These are phyloP conservation scores for Gentiana dahurica DNA, from an alignment of 257 asterid genomes.

Conservation along the genomic window DNA sequence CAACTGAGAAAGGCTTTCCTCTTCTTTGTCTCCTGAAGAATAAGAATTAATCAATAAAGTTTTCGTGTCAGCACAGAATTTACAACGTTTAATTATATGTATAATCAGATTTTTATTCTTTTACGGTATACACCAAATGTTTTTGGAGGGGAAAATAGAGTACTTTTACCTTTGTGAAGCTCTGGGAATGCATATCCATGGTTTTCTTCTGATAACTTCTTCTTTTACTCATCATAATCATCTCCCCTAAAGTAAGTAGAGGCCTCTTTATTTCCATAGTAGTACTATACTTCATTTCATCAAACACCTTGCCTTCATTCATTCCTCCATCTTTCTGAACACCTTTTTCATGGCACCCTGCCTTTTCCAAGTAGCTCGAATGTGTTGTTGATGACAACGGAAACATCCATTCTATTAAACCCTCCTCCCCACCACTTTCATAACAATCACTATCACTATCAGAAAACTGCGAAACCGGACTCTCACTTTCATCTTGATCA, in stretches of 20 bases:
- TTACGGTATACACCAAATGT: too few species aligned
- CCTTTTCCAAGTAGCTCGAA: conserved; percentile 20
- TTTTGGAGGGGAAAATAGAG: neutral
- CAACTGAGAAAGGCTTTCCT: conserved; percentile 38
- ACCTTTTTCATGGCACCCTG: conserved; percentile 11
- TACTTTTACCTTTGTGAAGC: conserved; percentile 35
- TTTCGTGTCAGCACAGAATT: too few species aligned
- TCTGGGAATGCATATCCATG: conserved; percentile 31
- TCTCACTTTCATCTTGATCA: conserved; percentile 15
- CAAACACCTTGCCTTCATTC: conserved; percentile 15
- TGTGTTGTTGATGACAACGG: conserved; percentile 32
- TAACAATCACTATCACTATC: conserved; percentile 44
- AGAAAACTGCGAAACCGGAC: conserved; percentile 41
- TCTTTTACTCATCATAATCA: conserved; percentile 84
- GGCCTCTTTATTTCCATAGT: conserved; percentile 35
- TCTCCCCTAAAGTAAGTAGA: conserved; percentile 72
- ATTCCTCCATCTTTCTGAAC: conserved; percentile 14
- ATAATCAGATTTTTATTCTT: neutral
- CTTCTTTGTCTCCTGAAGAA: conserved; percentile 46
- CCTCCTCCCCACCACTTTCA: conserved; percentile 31
- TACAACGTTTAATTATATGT: too few species aligned
- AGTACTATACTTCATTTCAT: conserved; percentile 16
- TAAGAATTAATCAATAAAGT: conserved; percentile 1
- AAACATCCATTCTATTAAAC: conserved; percentile 82
- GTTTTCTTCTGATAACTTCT: conserved; percentile 63